Evolutionary conservation across 352 stramenopile genomes (phyloP), one percentile per base, ranked within the genome.

Genomic region (Phytophthora foliorum): DNA sequence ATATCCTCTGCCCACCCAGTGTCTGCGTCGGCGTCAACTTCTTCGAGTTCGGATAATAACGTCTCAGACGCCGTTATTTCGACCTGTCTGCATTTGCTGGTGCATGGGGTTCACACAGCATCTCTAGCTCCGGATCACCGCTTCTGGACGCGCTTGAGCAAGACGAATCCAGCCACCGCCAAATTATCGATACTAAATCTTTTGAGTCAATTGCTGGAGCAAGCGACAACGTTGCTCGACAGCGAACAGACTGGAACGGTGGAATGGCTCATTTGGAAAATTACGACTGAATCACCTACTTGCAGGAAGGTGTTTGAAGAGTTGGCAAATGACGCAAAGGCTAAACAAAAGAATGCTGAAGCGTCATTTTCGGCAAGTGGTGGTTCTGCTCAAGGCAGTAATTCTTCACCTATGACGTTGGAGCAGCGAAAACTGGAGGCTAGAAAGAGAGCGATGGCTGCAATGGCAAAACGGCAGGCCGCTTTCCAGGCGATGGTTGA

Each of bases 401-500:
- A 24, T 22, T 68, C 62, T 31, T 59, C 42, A 24, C 66, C 81
- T 3, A 67, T 84, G 53, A 91, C 87, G 13, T 57, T 96, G 25
- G 80, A 94, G 19, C 82, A 95, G 45, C 75, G 89, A 19, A 95
- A 95, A 60, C 75, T 88, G 13, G 82, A 93, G 62, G 89, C 89
- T 14, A 81, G 86, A 19, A 89, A 91, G 55, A 87, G 88, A 58
- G 88, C 86, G 9, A 77, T 96, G 41, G 86, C 78, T 53, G 81
- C 85, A 2, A 95, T 96, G 84, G 88, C 89, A 8, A 86, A 89
- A 51, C 86, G 93, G 27, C 88, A 95, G 57, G 88, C 88, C 14
- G 83, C 84, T 21, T 96, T 96, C 56, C 89, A 95, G 53, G 84
- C 88, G 24, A 93, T 96, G 86, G 92, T 96, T 64, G 71, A 79